These are phyloP conservation scores for Pestalotiopsis sp. DNA, from an alignment of 2,329 filamentous ascomycete species.

Conservation along the genomic window DNA sequence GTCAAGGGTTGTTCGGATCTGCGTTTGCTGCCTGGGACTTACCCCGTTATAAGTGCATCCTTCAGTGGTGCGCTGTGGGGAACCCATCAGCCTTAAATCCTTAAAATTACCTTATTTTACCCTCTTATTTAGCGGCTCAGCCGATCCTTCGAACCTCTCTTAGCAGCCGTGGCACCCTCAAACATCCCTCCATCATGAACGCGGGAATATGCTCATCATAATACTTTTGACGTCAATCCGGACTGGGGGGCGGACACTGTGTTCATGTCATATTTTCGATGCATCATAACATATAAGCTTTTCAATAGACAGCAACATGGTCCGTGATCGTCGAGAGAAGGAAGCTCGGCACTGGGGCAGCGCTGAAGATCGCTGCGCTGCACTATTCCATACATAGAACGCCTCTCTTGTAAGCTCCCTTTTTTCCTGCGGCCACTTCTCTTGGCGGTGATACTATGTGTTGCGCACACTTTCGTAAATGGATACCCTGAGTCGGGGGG, in stretches of 20 bases:
- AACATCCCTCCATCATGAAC: neutral
- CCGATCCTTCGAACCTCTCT: neutral
- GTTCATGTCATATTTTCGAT: too few relatives aligned
- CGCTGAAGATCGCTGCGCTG: neutral
- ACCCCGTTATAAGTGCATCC: neutral
- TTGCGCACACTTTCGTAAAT: too few relatives aligned
- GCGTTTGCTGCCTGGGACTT: too few relatives aligned
- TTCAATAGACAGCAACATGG: neutral
- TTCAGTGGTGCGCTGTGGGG: neutral
- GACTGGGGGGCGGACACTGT: neutral
- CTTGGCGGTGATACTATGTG: neutral
- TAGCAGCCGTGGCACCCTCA: neutral
- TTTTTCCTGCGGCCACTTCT: neutral
- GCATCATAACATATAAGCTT: neutral
- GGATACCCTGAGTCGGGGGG: too few relatives aligned
- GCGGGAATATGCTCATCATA: neutral
- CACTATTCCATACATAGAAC: neutral
- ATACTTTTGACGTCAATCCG: neutral
- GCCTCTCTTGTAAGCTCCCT: too few relatives aligned
- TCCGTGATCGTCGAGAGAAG: neutral
- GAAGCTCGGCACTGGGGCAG: neutral
- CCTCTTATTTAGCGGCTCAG: neutral
- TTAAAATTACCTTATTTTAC: conserved; percentile 5
- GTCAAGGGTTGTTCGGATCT: too few relatives aligned
- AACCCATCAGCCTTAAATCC: neutral